phyloP scores from a whole-genome alignment of 345 rosid species.

The Murraya koenigii region DNA sequence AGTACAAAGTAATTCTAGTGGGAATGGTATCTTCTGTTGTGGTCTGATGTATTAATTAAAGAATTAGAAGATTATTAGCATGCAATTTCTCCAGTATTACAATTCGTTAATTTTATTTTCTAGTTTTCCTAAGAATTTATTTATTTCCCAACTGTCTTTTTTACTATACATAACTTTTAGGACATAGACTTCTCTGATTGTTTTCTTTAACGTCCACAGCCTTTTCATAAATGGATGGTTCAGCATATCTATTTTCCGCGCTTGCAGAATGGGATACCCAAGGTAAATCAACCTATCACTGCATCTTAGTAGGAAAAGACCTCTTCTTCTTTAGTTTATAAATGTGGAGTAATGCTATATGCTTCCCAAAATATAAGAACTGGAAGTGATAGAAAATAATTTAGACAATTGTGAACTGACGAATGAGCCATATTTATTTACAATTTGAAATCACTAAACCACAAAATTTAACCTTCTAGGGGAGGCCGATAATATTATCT shows the following conservation, averaged over 20 bases:
- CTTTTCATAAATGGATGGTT: constrained; percentile 99
- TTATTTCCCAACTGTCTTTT: neutral
- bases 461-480: neutral
- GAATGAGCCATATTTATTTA: neutral
- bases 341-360: neutral
- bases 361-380: neutral
- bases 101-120: neutral
- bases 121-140: neutral
- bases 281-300: constrained; percentile 42
- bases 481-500: neutral
- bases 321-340: neutral
- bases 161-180: neutral
- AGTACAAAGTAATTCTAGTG: neutral
- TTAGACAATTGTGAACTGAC: neutral
- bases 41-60: neutral
- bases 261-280: constrained; percentile 68
- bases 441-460: neutral
- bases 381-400: neutral
- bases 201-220: constrained; percentile 44
- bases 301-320: neutral
- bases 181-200: neutral
- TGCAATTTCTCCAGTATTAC: neutral
- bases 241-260: constrained; percentile 94
- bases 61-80: neutral
- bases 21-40: neutral